phyloP scores from a whole-genome alignment of 2,329 filamentous ascomycete genomes.

The Xylaria sp. region DNA sequence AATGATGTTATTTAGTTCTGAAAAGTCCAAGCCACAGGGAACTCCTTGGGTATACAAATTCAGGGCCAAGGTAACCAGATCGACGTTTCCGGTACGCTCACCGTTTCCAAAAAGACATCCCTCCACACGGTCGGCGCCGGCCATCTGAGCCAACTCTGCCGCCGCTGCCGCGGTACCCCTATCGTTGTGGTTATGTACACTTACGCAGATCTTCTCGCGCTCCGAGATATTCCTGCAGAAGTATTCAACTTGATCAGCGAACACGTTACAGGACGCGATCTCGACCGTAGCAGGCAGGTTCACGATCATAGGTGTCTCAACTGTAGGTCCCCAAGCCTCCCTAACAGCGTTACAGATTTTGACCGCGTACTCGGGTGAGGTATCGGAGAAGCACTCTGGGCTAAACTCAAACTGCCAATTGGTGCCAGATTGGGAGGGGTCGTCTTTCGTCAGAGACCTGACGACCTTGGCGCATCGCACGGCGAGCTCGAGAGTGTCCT shows the following conservation, averaged over 20 bases:
- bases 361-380: slow-evolving; percentile 82
- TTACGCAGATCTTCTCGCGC: slow-evolving; percentile 83
- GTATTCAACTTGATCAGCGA: slow-evolving; percentile 95
- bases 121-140: slow-evolving; percentile 1
- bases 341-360: slow-evolving; percentile 93
- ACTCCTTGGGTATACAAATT: slow-evolving; percentile 72
- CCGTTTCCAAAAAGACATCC: slow-evolving; percentile 73
- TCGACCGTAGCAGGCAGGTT: slow-evolving; percentile 97
- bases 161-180: not conserved
- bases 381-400: slow-evolving; percentile 91
- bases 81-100: slow-evolving; percentile 94
- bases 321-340: slow-evolving; percentile 86
- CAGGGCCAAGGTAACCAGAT: slow-evolving; percentile 89
- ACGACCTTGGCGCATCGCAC: slow-evolving; percentile 88
- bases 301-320: slow-evolving; percentile 87
- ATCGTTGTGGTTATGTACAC: not conserved
- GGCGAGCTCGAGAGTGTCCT: slow-evolving; percentile 83
- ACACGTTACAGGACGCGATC: slow-evolving; percentile 92
- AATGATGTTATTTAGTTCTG: slow-evolving; percentile 85
- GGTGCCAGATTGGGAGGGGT: slow-evolving; percentile 65
- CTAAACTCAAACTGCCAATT: slow-evolving; percentile 85
- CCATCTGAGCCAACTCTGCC: not conserved
- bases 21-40: slow-evolving; percentile 87
- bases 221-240: slow-evolving; percentile 88
- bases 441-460: slow-evolving; percentile 87